A percentile compares a stretch with the other conserved stretches of the same genome.
These are phyloP conservation scores for Nymphaea colorata DNA, from an alignment of 164 flowering plant genomes.

Conservation along the genomic window DNA sequence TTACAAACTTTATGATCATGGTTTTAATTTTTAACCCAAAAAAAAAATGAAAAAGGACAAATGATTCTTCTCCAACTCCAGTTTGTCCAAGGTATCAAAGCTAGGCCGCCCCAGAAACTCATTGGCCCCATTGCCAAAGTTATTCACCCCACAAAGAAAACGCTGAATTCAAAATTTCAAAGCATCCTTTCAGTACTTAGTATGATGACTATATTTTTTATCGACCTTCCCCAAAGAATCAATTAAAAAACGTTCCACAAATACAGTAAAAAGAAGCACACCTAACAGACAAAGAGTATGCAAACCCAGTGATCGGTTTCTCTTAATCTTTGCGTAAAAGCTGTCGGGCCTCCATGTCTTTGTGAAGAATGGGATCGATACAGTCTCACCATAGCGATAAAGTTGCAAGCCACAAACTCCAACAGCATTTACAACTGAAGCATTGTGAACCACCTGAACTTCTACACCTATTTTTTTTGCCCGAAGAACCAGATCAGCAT, in stretches of 20 bases:
- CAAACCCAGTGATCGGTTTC: conserved; percentile 56
- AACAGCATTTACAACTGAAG: conserved; percentile 91
- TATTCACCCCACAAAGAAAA: no score
- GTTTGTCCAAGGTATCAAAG: no score
- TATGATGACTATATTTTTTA: no score
- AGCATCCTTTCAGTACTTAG: no score
- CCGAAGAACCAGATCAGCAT: conserved; percentile 82
- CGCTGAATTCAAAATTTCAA: no score
- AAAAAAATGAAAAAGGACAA: no score
- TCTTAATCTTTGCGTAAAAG: conserved; percentile 78
- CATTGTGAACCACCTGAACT: conserved; percentile 80
- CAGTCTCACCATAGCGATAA: conserved; percentile 89
- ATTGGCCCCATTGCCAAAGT: no score
- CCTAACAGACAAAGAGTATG: conserved; percentile 95
- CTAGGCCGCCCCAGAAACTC: no score
- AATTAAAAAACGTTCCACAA: not conserved
- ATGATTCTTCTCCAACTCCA: no score
- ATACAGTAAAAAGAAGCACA: conserved; percentile 13
- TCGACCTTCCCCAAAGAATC: not conserved
- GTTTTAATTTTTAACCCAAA: no score
- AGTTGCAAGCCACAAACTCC: conserved; percentile 94
- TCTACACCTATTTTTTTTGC: conserved; percentile 71
- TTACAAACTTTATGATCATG: no score
- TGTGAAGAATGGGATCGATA: conserved; percentile 88
- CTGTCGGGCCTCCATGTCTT: conserved; percentile 92